Base-by-base conservation (phyloP, 2,329 filamentous ascomycete species). In the Parastagonospora avenae region DNA sequence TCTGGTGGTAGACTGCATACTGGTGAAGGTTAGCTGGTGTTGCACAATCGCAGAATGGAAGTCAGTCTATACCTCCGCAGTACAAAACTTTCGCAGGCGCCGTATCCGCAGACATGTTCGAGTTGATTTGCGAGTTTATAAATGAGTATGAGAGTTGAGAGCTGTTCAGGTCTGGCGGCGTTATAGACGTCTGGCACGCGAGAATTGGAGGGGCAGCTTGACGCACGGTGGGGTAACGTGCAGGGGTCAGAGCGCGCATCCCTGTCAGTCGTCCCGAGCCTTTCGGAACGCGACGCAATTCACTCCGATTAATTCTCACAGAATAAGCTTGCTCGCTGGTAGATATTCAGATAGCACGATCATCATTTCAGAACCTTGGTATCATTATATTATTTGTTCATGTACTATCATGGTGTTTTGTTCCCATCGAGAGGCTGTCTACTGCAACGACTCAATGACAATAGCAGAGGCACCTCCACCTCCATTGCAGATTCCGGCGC, bases 401-500 rank as follows among this genome's bases (percentile, higher is more conserved):
- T 52, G 40, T 15, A 42, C 48, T n/a, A 24, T 24, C 19, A 5
- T 24, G 19, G 19, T 24, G 19, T 24, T 50, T 6, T 46, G 24
- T 50, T 40, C 36, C 8, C 36, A 8, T 32, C n/a, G 15, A 32
- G 12, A 16, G 5, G 12, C 19, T 27, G 36, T 52, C 48, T 70
- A 74, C 67, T 72, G 67, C 58, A 75, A 51, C 43, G 68, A 70
- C 82, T 99, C 94, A 68, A 99, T 85, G 57, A 99, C 91, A 62
- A 99, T 80, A 51, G 94, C 94, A 68, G 91, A 96, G 53, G 94
- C 94, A 74, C 94, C 94, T 66, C 94, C 94, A 50, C 94, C 94
- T 61, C 94, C 94, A 76, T 99, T 99, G 86, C 94, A 99, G 72
- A 99, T 97, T 70, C 91, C 94, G 33, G 90, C 93, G 70, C 87